phyloP scores from a whole-genome alignment of 108 stramenopile species.

The Conticribra weissflogii region DNA sequence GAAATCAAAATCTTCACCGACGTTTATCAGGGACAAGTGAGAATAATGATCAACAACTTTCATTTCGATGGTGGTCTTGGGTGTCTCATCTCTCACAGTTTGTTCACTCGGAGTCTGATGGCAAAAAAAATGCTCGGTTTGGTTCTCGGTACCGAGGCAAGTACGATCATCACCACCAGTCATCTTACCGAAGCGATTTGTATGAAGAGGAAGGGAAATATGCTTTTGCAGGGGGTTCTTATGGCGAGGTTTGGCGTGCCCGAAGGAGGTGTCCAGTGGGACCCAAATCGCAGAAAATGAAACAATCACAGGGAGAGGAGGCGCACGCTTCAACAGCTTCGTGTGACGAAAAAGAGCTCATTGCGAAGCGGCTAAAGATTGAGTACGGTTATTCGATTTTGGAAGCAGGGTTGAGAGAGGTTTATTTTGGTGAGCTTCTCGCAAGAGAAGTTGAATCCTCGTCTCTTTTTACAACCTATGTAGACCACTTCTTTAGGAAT shows the following conservation, averaged over 20 bases:
- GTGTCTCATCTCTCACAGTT: conserved; percentile 37
- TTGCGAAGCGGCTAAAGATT: conserved; percentile 72
- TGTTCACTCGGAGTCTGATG: conserved; percentile 4
- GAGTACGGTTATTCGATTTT: conserved; percentile 66
- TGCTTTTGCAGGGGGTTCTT: conserved; percentile 84
- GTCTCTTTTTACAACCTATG: conserved; percentile 65
- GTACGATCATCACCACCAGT: not conserved
- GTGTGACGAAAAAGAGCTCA: conserved; percentile 70
- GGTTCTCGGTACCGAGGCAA: not conserved
- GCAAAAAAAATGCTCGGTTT: not conserved
- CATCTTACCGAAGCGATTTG: conserved; percentile 28
- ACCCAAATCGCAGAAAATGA: not conserved
- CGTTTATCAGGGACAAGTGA: too few relatives aligned
- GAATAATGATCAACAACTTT: conserved; percentile 34
- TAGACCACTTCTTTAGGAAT: conserved; percentile 84
- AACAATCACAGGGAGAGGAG: not conserved
- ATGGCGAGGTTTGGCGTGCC: conserved; percentile 85
- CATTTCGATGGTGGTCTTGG: conserved; percentile 54
- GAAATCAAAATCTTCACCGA: too few relatives aligned
- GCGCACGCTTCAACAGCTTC: not conserved
- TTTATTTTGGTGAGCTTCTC: conserved; percentile 78
- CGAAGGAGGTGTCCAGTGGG: conserved; percentile 50
- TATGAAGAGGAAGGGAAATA: conserved; percentile 57
- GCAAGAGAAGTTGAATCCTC: conserved; percentile 39
- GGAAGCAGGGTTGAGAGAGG: conserved; percentile 83